Base-by-base conservation (phyloP, 1,139 yeast species). In the Saccharomycopsis crataegensis region DNA sequence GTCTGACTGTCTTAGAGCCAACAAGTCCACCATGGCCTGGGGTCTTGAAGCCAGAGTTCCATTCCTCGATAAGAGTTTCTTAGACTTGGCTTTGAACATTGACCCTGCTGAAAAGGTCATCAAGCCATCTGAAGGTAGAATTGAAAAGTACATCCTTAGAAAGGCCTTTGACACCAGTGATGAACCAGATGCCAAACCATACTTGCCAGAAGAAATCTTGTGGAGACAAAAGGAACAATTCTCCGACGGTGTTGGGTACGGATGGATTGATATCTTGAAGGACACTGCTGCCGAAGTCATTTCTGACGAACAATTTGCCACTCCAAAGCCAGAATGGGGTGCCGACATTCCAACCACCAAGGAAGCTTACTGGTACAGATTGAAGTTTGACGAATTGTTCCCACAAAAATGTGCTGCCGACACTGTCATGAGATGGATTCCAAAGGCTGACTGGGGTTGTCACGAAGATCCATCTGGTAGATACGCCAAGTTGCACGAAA, bases 191-290 rank as follows among this genome's bases (percentile, higher is more conserved):
- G 81, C 71, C 53, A 76, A 78, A 64, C 94, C 96, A 63, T 93
- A 93, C 78, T 79, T 93, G 69, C 99, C 99, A 60, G 81, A 86
- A 57, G 98, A 93, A 74, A 93, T 93, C 67, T 78, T 93, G 68
- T 93, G 97, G 97, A 87, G 99, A 80, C 99, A 93, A 77, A 93
- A 93, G 83, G 99, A 93, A 75, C 99, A 93, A 76, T 93, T 93
- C 75, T 87, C 96, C 54, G 99, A 93, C 66, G 99, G 99, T 74
- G 99, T 93, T 58, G 99, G 99, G 59, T 93, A 93, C 79, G 89
- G 97, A 17, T 93, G 99, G 99, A 94, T 93, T 66, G 99, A 93
- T 70, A 91, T 96, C 51, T 81, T 93, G 68, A 93, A 93, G 79
- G 99, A 93, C 62, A 80, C 95, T 52, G 98, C 99, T 58, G 96